Percentiles rank a stretch among this genome's conserved stretches.
These are phyloP conservation scores for Diplosphaera chodatii DNA, from an alignment of 139 green algal species.

Conservation along the genomic window DNA sequence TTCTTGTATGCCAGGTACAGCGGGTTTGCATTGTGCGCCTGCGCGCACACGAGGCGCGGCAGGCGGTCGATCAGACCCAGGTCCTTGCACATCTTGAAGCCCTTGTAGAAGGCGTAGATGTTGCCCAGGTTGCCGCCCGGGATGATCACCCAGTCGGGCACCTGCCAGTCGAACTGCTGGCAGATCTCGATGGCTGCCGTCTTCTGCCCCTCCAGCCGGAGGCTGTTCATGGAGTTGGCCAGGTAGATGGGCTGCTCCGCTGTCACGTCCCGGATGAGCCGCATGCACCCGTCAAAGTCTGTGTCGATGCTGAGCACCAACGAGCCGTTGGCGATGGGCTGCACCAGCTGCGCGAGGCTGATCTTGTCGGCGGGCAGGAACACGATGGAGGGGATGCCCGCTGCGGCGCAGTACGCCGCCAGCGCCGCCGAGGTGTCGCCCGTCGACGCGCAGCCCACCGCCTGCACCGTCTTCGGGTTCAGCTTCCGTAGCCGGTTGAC, in stretches of 20 bases:
- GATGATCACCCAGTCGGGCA: conserved; percentile 98
- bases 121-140: conserved; percentile 98
- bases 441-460: conserved; percentile 96
- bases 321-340: conserved; percentile 98
- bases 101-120: conserved; percentile 99
- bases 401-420: conserved; percentile 93
- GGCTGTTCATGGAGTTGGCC: conserved; percentile 97
- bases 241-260: conserved; percentile 97
- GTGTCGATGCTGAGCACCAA: conserved; percentile 98
- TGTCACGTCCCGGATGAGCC: conserved; percentile 90
- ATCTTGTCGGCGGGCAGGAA: conserved; percentile 99
- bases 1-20: conserved; percentile 90
- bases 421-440: conserved; percentile 97
- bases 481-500: conserved; percentile 83
- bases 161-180: conserved; percentile 99
- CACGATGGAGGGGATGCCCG: conserved; percentile 97
- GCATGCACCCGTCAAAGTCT: conserved; percentile 99
- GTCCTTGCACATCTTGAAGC: conserved; percentile 86
- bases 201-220: conserved; percentile 98
- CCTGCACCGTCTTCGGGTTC: conserved; percentile 78
- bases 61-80: conserved; percentile 88
- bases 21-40: conserved; percentile 94
- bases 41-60: conserved; percentile 85
- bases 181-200: conserved; percentile 99
- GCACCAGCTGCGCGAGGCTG: conserved; percentile 94